Evolutionary conservation across 768 basidiomycete genomes (phyloP).

Genomic region (Amanita jacksonii): DNA sequence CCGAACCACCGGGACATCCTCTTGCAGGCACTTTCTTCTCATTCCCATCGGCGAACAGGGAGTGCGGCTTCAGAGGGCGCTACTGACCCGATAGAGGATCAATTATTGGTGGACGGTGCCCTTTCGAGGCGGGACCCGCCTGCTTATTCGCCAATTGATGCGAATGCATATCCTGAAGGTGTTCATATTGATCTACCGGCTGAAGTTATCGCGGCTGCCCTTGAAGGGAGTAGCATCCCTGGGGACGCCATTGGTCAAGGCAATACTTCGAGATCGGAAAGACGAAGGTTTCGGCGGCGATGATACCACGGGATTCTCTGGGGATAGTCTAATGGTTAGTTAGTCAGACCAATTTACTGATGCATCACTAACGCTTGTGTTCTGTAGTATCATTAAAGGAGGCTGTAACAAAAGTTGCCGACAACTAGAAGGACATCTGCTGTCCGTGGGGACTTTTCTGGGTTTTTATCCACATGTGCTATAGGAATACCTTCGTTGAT

Average conservation of each 20-base stretch:
- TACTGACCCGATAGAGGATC: slow-evolving; percentile 1
- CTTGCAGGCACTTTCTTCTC: slow-evolving; percentile 48
- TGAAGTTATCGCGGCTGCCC: slow-evolving; percentile 81
- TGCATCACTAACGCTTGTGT: neutral
- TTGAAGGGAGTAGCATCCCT: slow-evolving; percentile 69
- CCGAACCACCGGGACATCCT: slow-evolving; percentile 77
- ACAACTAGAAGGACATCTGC: neutral
- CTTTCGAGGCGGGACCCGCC: slow-evolving; percentile 62
- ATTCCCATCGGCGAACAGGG: slow-evolving; percentile 28
- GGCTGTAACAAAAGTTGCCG: slow-evolving; percentile 9
- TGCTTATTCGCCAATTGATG: slow-evolving; percentile 83
- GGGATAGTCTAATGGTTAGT: slow-evolving; percentile 23
- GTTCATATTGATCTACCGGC: slow-evolving; percentile 92
- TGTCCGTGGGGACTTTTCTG: neutral
- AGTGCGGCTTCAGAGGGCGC: slow-evolving; percentile 18
- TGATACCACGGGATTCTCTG: slow-evolving; percentile 15
- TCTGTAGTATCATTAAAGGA: slow-evolving; percentile 6
- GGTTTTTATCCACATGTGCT: neutral
- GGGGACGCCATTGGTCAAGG: slow-evolving; percentile 44
- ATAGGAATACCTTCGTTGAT: neutral
- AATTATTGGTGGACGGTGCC: slow-evolving; percentile 8
- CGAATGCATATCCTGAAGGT: slow-evolving; percentile 76
- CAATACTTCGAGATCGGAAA: slow-evolving; percentile 37
- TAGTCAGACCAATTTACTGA: slow-evolving; percentile 1
- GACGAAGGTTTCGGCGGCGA: slow-evolving; percentile 50